These are phyloP conservation scores for Pichia sp. DNA, from an alignment of 1,139 yeast species.

Conservation along the genomic window DNA sequence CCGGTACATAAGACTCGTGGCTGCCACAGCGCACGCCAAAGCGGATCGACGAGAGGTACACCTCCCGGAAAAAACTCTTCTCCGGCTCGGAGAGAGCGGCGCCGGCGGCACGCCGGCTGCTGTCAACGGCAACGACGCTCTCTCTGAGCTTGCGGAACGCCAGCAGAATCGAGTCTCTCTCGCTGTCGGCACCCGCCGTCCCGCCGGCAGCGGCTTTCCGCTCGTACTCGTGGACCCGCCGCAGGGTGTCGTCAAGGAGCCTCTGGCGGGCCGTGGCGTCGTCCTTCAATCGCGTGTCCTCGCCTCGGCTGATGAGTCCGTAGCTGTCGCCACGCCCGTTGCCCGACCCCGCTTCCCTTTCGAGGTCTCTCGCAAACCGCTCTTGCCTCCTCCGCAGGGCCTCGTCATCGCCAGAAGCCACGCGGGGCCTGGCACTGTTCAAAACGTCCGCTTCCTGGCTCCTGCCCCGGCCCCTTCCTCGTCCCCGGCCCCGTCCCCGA, in stretches of 20 bases:
- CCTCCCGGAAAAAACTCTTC: slow-evolving; percentile 42
- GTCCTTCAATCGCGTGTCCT: slow-evolving; percentile 46
- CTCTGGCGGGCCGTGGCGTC: slow-evolving; percentile 39
- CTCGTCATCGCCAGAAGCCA: too few species aligned
- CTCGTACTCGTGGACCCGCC: background rate
- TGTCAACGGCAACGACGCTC: slow-evolving; percentile 38
- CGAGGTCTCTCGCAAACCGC: slow-evolving; percentile 21
- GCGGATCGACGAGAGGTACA: slow-evolving; percentile 21
- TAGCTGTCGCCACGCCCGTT: slow-evolving; percentile 27
- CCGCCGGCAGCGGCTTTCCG: background rate
- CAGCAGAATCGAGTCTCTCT: slow-evolving; percentile 31
- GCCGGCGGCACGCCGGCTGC: too few species aligned
- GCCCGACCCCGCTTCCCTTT: slow-evolving; percentile 8
- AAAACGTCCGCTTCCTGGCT: too few species aligned
- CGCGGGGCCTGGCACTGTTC: too few species aligned
- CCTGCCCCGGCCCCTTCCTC: background rate
- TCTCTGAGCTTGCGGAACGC: slow-evolving; percentile 50
- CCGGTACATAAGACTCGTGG: background rate
- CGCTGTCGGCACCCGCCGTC: slow-evolving; percentile 14
- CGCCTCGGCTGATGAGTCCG: slow-evolving; percentile 59
- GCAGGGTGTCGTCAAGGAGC: slow-evolving; percentile 32
- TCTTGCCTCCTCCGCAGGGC: slow-evolving; percentile 19
- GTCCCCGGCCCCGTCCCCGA: background rate
- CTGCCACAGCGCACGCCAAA: background rate
- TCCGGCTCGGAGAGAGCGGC: background rate